Conservation (phyloP, 768 basidiomycete species). For the Phylloporus sp. region DNA sequence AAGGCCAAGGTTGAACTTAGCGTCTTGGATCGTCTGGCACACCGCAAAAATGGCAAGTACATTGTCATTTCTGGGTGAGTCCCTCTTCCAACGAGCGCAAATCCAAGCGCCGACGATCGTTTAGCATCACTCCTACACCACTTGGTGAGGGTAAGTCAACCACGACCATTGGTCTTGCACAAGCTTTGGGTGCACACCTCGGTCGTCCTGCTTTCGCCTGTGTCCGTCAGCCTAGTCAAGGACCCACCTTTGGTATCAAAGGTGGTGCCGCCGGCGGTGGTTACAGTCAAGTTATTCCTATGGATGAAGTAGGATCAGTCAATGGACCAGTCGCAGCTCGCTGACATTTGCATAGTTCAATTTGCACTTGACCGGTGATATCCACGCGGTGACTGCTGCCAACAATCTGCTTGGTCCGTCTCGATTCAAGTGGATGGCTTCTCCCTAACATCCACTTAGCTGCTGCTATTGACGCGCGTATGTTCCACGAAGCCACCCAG, state of each 20-base stretch:
- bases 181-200: slow-evolving; percentile 92
- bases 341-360: slow-evolving; percentile 62
- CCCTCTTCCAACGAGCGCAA: not conserved
- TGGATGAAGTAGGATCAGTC: slow-evolving; percentile 73
- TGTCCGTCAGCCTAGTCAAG: slow-evolving; percentile 96
- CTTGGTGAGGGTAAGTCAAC: slow-evolving; percentile 98
- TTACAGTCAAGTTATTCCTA: slow-evolving; percentile 98
- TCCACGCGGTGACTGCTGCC: slow-evolving; percentile 95
- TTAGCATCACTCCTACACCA: slow-evolving; percentile 91
- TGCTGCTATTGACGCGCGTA: slow-evolving; percentile 93
- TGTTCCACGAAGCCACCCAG: slow-evolving; percentile 96
- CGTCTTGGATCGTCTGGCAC: slow-evolving; percentile 76
- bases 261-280: slow-evolving; percentile 98
- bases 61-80: slow-evolving; percentile 87
- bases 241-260: slow-evolving; percentile 98
- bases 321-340: not conserved
- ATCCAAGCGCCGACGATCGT: not conserved
- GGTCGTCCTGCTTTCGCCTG: slow-evolving; percentile 92
- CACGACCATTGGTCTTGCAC: slow-evolving; percentile 93
- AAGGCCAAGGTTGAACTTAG: slow-evolving; percentile 96
- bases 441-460: slow-evolving; percentile 44
- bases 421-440: not conserved
- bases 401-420: slow-evolving; percentile 86
- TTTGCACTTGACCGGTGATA: slow-evolving; percentile 93
- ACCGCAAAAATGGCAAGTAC: slow-evolving; percentile 92